Base-by-base conservation (phyloP, 176 grass and related monocot genomes). In the Carex kokanica region DNA sequence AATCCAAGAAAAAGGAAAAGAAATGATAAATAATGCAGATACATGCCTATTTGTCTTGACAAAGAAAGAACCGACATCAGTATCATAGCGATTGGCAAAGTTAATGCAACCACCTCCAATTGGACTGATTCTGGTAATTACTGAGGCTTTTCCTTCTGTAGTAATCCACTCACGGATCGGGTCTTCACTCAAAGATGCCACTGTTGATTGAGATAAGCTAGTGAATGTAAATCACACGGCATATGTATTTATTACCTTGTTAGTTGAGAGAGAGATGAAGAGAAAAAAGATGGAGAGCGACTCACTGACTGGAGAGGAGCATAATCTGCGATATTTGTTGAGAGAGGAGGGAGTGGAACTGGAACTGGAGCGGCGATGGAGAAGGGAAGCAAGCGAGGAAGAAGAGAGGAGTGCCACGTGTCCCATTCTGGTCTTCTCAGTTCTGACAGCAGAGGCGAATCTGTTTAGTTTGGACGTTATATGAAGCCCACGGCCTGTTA, bases 121-220 rank as follows among this genome's bases (percentile, higher is more conserved):
- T 45, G 96, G 87, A 70, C 90, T 89, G 65, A 88, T 90, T 86
- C 91, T 88, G 70, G 86, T 92, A 66, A 99, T 99, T 63, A 88
- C 65, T 0, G 86, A 91, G 69, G 93, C 96, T 81, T 99, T 99
- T 53, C 96, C 96, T 88, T 99, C 89, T 4, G 91, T 93, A 11
- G 95, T 91, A 82, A 99, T 95, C 96, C 96, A 99, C 45, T 95
- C 85, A 52, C 81, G 90, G 85, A 95, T 85, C 8, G 91, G 96
- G 60, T 98, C 96, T 57, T 93, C 83, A 21, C 88, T 84, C 64
- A 91, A 51, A 11, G 82, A 84, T 5, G 93, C 88, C 93, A 95
- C 96, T 95, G 88, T 20, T 13, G 32, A 34, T 72, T 23, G 12
- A 82, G n/a, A 62, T 38, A 32, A 36, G 70, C 13, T 61, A 21